Base-by-base conservation (phyloP, 768 basidiomycete genomes). In the Clavaria fumosa region DNA sequence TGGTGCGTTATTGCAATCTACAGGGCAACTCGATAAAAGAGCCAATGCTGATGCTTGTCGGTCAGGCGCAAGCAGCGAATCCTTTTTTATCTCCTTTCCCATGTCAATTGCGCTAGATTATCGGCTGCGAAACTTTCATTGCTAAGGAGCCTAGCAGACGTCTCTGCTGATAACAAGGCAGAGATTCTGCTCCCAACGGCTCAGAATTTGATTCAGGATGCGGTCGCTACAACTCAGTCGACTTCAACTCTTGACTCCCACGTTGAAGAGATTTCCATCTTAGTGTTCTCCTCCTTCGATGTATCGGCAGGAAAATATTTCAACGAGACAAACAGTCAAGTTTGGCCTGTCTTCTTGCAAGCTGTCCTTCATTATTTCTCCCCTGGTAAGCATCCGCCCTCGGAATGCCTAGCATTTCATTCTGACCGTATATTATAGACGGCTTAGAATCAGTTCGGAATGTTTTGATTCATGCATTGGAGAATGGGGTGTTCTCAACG, bases 51-150 rank as follows among this genome's bases (percentile, higher is more conserved):
- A 46, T 31, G 20, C 15, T 36, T 39, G 18, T 20, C 40, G 19
- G 40, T 4, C 27, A 86, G 85, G 38, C 75, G 77, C 54, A 83
- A 74, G 50, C 69, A 70, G 43, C 69, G 75, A 9, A 59, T 90
- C 30, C 49, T 84, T 28, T 85, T 78, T 50, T 89, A 70, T 53
- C 54, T 95, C 0, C 58, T 84, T 4, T 90, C 90, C 1, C 91
- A 96, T 52, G 63, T 80, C 44, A 65, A 67, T 33, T 67, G 72
- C 3, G 68, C 80, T 44, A 55, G 62, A 2, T 50, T 69, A 3
- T 54, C 68, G 2, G 41, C 48, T 1, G 64, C 69, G 12, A 72
- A 75, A 42, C 50, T 70, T 7, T 50, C 58, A 7, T 55, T 96
- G 0, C 61, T 96, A 12, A 56, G 51, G 40, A 52, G 59, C 4